These are phyloP conservation scores for Amesomyces nigricolor DNA, from an alignment of 2,329 filamentous ascomycete genomes.

Conservation along the genomic window DNA sequence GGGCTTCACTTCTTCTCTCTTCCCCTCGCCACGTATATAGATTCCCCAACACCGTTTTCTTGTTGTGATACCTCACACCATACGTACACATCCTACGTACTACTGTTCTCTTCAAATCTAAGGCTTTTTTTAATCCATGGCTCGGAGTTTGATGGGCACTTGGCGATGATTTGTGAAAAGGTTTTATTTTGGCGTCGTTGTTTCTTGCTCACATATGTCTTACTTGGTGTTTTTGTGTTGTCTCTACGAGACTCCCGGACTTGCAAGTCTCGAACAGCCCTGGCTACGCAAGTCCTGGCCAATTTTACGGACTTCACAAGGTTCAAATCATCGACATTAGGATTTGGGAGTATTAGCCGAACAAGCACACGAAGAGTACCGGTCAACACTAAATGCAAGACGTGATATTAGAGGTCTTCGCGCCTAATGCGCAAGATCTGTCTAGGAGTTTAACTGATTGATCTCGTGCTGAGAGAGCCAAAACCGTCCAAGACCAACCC, in stretches of 20 bases:
- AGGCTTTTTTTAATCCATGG: conserved; percentile 1
- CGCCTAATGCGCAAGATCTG: conserved; percentile 5
- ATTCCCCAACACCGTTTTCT: not conserved
- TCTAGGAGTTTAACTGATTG: not conserved
- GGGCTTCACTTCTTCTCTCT: not conserved
- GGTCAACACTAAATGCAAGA: not conserved
- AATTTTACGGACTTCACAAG: too few relatives aligned
- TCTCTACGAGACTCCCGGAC: too few relatives aligned
- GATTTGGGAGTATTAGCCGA: too few relatives aligned
- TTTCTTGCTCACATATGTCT: not conserved
- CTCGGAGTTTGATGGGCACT: not conserved
- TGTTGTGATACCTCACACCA: not conserved
- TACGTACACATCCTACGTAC: too few relatives aligned
- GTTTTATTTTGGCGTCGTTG: not conserved
- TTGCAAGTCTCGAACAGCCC: too few relatives aligned
- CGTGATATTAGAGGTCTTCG: not conserved
- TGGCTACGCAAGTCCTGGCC: too few relatives aligned
- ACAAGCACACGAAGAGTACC: too few relatives aligned
- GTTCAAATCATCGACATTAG: too few relatives aligned
- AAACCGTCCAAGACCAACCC: conserved; percentile 8
- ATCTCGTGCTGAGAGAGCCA: conserved; percentile 1
- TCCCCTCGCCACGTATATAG: conserved; percentile 11
- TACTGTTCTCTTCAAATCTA: conserved; percentile 2
- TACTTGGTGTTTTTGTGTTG: not conserved
- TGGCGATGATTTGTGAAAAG: not conserved